phyloP scores from a whole-genome alignment of 2,329 filamentous ascomycete genomes.

The Colletotrichum camelliae region DNA sequence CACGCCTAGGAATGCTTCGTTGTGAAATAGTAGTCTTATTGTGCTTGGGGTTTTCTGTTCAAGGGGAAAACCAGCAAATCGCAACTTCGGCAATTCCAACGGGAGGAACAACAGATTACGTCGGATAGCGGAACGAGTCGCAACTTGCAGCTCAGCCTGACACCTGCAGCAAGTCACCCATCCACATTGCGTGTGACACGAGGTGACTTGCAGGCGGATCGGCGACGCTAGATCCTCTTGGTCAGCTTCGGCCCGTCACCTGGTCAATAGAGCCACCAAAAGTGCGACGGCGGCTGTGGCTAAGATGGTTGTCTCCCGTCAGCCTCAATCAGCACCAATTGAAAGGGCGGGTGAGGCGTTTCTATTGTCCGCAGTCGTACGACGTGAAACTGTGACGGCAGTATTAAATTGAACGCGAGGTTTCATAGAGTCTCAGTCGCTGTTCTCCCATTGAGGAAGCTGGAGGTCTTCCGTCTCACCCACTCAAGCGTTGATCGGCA shows the following conservation, averaged over 20 bases:
- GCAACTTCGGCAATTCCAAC: background rate
- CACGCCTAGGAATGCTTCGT: background rate
- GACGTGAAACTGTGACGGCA: background rate
- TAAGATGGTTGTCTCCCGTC: background rate
- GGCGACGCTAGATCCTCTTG: background rate
- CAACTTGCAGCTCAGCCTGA: background rate
- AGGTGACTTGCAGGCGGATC: slow-evolving; percentile 11
- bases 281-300: background rate
- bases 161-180: background rate
- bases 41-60: background rate
- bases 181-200: background rate
- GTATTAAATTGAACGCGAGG: background rate
- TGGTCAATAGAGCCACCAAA: background rate
- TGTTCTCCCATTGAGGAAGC: background rate
- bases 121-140: background rate
- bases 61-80: background rate
- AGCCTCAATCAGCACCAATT: background rate
- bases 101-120: background rate
- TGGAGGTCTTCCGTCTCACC: background rate
- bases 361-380: background rate
- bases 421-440: background rate
- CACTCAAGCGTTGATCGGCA: background rate
- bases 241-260: background rate
- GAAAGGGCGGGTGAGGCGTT: background rate
- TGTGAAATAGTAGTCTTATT: background rate